A percentile compares a stretch with the other conserved stretches of the same genome.
These are phyloP conservation scores for Lactifluus volemus DNA, from an alignment of 768 basidiomycete genomes.

Conservation along the genomic window DNA sequence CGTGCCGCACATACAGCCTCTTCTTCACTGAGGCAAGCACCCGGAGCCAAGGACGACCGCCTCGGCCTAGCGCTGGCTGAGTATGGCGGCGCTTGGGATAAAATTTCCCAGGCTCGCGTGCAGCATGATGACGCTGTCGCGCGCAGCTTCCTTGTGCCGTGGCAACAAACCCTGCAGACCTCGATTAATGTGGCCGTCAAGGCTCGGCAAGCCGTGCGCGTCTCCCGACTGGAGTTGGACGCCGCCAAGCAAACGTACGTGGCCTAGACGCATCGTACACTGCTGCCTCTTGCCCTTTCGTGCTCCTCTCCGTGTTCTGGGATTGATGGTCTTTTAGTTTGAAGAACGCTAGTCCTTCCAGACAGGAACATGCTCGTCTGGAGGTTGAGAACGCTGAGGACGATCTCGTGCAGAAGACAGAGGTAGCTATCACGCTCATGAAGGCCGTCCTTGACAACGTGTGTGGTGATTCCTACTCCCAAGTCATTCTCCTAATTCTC, in stretches of 20 bases:
- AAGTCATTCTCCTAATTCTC: not conserved
- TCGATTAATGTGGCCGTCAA: constrained; percentile 88
- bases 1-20: constrained; percentile 68
- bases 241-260: constrained; percentile 80
- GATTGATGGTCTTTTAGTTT: constrained; percentile 39
- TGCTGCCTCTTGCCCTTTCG: no score
- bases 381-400: constrained; percentile 93
- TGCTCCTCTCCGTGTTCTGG: not conserved
- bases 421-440: constrained; percentile 94
- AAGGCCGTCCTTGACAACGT: constrained; percentile 98
- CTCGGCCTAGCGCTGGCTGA: constrained; percentile 69
- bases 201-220: constrained; percentile 74
- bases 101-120: constrained; percentile 68
- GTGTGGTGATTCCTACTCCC: constrained; percentile 25
- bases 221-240: constrained; percentile 81
- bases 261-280: not conserved
- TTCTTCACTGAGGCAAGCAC: constrained; percentile 33
- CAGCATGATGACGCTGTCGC: constrained; percentile 70
- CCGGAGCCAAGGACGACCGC: constrained; percentile 47
- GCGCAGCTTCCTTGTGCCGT: constrained; percentile 63
- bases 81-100: constrained; percentile 80
- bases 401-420: constrained; percentile 95
- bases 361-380: constrained; percentile 86
- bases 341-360: constrained; percentile 65
- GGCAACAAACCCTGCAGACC: constrained; percentile 81